Evolutionary conservation across 2,329 filamentous ascomycete genomes (phyloP).

Genomic region (Fusarium sp.): DNA sequence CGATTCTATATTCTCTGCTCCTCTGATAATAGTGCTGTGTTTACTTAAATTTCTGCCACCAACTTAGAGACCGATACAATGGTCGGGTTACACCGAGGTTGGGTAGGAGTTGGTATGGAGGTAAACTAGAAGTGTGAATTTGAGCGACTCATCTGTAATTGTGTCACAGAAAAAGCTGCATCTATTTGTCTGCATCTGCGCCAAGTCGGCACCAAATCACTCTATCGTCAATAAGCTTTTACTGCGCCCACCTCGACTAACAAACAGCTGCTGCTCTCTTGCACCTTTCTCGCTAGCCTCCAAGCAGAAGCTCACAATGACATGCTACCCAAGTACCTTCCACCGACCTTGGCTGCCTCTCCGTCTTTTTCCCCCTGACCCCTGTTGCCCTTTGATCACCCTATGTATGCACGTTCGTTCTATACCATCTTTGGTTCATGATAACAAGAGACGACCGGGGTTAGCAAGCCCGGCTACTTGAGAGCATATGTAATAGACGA

Average conservation of each 20-base stretch:
- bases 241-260: constrained; percentile 41
- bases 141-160: neutral
- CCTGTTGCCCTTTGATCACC: neutral
- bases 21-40: neutral
- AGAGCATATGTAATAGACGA: neutral
- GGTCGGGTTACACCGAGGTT: neutral
- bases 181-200: constrained; percentile 13
- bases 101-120: neutral
- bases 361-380: neutral
- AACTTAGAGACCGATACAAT: neutral
- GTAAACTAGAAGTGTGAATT: neutral
- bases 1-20: neutral
- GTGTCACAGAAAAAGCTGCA: neutral
- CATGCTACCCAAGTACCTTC: constrained; percentile 8
- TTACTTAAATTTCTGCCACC: neutral
- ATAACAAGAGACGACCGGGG: neutral
- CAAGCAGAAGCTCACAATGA: constrained; percentile 25
- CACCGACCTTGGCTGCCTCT: neutral
- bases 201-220: constrained; percentile 43
- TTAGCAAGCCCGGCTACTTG: neutral
- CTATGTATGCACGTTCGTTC: neutral
- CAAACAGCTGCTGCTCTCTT: neutral
- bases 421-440: neutral
- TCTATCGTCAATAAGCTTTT: constrained; percentile 47
- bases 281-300: constrained; percentile 14